Percentiles rank a stretch among this genome's conserved stretches.
Evolutionary conservation across 2,329 filamentous ascomycete genomes (phyloP).

Genomic region (Trichoderma polysporum): DNA sequence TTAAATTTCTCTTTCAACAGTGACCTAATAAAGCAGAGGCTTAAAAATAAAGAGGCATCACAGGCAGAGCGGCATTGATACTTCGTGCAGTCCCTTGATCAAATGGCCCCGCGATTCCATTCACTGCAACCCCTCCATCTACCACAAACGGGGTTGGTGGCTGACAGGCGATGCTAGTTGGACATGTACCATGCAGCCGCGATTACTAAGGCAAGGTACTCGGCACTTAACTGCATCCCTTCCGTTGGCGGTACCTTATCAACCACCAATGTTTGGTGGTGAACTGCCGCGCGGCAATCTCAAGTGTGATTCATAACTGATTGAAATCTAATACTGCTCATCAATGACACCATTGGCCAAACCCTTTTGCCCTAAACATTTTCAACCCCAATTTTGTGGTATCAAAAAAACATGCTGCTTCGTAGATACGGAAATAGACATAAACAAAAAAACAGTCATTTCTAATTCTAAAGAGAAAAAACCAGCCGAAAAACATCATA

Average conservation of each 20-base stretch:
- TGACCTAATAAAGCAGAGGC: background rate
- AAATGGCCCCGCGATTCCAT: background rate
- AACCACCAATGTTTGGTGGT: background rate
- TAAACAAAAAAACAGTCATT: background rate
- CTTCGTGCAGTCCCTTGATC: background rate
- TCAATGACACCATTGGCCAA: background rate
- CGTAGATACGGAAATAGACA: background rate
- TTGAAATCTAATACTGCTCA: background rate
- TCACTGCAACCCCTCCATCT: conserved; percentile 1
- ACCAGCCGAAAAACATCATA: background rate
- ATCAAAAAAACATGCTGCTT: background rate
- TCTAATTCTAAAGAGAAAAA: background rate
- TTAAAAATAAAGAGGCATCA: background rate
- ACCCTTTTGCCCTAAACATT: background rate
- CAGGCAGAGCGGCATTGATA: background rate
- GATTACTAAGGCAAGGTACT: background rate
- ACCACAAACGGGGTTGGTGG: background rate
- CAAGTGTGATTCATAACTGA: too few species aligned
- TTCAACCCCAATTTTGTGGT: background rate
- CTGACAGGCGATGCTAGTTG: background rate
- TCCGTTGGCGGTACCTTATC: background rate
- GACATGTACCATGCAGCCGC: background rate
- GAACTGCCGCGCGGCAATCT: background rate
- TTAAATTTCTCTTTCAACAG: background rate
- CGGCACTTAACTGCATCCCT: background rate